Conservation (phyloP, 2,329 filamentous ascomycete species). For the Cryphonectria naterciae region DNA sequence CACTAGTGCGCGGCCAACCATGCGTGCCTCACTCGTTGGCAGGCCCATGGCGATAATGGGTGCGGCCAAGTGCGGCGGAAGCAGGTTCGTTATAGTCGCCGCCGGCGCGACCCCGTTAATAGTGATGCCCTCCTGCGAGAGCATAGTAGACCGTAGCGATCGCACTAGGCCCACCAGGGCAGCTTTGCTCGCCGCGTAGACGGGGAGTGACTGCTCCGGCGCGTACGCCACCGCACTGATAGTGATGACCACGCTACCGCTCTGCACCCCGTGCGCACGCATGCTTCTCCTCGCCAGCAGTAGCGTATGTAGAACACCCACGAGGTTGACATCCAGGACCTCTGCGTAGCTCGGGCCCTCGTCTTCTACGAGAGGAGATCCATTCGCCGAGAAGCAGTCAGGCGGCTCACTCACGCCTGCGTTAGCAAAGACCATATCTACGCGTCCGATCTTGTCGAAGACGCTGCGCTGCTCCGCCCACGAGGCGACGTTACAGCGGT, state of each 20-base stretch:
- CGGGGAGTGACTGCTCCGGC: conserved; percentile 42
- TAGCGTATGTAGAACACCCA: conserved; percentile 38
- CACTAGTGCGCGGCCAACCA: too few species aligned
- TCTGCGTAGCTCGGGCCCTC: too few species aligned
- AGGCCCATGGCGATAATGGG: too few species aligned
- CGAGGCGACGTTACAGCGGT: conserved; percentile 22
- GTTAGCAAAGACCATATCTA: conserved; percentile 33
- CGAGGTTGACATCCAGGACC: conserved; percentile 36
- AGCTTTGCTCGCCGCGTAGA: conserved; percentile 36
- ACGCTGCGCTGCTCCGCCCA: conserved; percentile 35
- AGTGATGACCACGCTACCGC: conserved; percentile 44
- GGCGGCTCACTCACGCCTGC: conserved; percentile 32
- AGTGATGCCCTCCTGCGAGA: too few species aligned
- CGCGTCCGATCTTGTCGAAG: conserved; percentile 32
- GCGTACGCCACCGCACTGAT: conserved; percentile 42
- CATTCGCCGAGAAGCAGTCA: too few species aligned
- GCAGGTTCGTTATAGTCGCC: too few species aligned
- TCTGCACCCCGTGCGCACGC: conserved; percentile 28
- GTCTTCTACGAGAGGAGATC: too few species aligned
- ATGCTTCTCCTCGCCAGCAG: conserved; percentile 39
- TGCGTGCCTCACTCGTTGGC: too few species aligned
- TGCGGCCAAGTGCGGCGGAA: too few species aligned
- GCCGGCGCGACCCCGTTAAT: too few species aligned
- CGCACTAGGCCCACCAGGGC: conserved; percentile 37
- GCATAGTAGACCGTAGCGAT: neutral